Base-by-base conservation (phyloP, 2,329 filamentous ascomycete genomes). In the Hypoxylon sp. region DNA sequence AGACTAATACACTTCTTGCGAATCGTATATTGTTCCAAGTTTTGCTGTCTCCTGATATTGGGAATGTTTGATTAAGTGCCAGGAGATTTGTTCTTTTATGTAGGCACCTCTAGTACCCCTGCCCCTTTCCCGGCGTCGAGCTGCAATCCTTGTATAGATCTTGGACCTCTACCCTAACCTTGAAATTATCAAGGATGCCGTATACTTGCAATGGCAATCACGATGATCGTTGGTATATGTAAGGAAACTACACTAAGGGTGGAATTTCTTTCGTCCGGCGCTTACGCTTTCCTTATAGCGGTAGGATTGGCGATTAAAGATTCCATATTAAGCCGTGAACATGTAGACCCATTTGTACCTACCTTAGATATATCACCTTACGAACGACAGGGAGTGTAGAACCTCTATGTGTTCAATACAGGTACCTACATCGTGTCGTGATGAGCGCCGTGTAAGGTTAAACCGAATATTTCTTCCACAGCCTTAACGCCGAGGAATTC, bases 1-100 rank as follows among this genome's bases (percentile, higher is more conserved):
- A 16, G 48, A 24, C 30, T 65, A 65, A 61, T 61, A 49, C 26
- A 56, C 36, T 57, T 48, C 52, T 36, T 55, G 32, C 50, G 46
- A 26, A 40, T 32, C 8, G 16, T 9, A 40, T 18, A 3, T 8
- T 20, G 36, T 40, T 40, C 32, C 14, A 4, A 36, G 32, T 20
- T 3, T 16, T 20, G 5, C 24, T 40, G 16, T 20, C 7, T 20
- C 11, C 16, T 3, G 36, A n/a, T 40, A 8, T 4, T n/a, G 36
- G 36, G 33, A 5, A 16, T 20, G 16, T 2, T 40, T 40, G 36
- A 40, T n/a, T n/a, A 40, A 18, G 11, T 11, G 8, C 2, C 16
- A 3, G 3, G 36, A n/a, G 16, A 40, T 40, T 33, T 2, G 6
- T 40, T 40, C 18, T 40, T 7, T 8, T 4, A 11, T n/a, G 3